phyloP scores from a whole-genome alignment of 164 flowering plant species.

The Aristolochia contorta region DNA sequence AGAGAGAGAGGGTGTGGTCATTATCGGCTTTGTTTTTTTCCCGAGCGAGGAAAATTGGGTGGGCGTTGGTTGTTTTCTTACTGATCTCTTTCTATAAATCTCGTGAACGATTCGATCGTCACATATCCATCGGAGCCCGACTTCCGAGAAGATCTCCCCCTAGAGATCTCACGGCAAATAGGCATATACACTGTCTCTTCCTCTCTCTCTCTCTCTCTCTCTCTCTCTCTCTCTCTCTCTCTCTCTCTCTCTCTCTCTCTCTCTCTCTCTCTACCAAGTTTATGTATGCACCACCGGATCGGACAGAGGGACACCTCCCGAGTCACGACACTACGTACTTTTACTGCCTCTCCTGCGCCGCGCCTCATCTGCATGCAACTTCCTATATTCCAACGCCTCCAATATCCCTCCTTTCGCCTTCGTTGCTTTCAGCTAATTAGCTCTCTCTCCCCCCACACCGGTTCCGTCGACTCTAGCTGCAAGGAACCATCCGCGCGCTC shows the following conservation, averaged over 20 bases:
- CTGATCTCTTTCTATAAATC: too few species aligned
- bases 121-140: not conserved
- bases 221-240: not conserved
- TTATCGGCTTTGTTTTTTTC: too few species aligned
- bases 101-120: too few species aligned
- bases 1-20: too few species aligned
- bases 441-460: too few species aligned
- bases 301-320: not conserved
- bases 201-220: too few species aligned
- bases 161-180: slow-evolving; percentile 2
- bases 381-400: not conserved
- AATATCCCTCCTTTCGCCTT: not conserved
- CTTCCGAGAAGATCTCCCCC: not conserved
- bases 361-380: not conserved
- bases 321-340: not conserved
- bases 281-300: not conserved
- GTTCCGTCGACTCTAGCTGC: too few species aligned
- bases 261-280: not conserved
- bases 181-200: not conserved
- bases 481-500: too few species aligned
- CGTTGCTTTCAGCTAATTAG: not conserved
- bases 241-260: not conserved
- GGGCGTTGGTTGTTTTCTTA: too few species aligned
- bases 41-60: too few species aligned
- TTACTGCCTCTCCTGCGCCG: not conserved